Evolutionary conservation across 2,329 filamentous ascomycete species (phyloP).

Genomic region (Laburnicola sp.): DNA sequence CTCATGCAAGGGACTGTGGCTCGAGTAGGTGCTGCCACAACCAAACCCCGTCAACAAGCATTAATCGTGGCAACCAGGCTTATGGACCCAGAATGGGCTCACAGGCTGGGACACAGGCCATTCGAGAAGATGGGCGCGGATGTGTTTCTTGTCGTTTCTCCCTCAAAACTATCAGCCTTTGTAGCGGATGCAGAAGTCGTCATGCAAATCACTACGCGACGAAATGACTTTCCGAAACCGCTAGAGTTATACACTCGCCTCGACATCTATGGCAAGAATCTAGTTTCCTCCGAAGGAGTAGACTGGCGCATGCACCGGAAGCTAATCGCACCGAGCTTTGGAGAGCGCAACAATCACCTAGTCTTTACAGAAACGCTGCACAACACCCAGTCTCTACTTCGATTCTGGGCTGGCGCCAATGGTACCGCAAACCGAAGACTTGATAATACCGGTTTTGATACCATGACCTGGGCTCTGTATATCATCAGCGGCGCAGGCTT

Average conservation of each 20-base stretch:
- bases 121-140: slow-evolving; percentile 64
- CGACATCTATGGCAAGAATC: slow-evolving; percentile 70
- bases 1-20: slow-evolving; percentile 60
- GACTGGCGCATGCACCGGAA: slow-evolving; percentile 75
- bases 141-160: slow-evolving; percentile 66
- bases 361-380: slow-evolving; percentile 66
- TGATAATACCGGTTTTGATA: slow-evolving; percentile 62
- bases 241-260: slow-evolving; percentile 62
- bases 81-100: slow-evolving; percentile 64
- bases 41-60: slow-evolving; percentile 6
- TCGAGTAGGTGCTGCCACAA: slow-evolving; percentile 56
- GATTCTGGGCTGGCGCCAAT: slow-evolving; percentile 35
- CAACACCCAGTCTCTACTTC: slow-evolving; percentile 56
- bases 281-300: slow-evolving; percentile 69
- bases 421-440: slow-evolving; percentile 51
- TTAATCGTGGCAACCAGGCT: slow-evolving; percentile 45
- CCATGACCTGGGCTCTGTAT: slow-evolving; percentile 64
- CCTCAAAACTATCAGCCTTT: slow-evolving; percentile 57
- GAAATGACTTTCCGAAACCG: slow-evolving; percentile 73
- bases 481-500: slow-evolving; percentile 73
- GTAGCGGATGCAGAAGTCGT: slow-evolving; percentile 68
- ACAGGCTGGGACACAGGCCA: slow-evolving; percentile 57
- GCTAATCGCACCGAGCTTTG: slow-evolving; percentile 71
- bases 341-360: slow-evolving; percentile 71
- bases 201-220: slow-evolving; percentile 64